A percentile compares a stretch with the other conserved stretches of the same genome.
Evolutionary conservation across 1,139 yeast genomes (phyloP).

Genomic region (Candida neerlandica): DNA sequence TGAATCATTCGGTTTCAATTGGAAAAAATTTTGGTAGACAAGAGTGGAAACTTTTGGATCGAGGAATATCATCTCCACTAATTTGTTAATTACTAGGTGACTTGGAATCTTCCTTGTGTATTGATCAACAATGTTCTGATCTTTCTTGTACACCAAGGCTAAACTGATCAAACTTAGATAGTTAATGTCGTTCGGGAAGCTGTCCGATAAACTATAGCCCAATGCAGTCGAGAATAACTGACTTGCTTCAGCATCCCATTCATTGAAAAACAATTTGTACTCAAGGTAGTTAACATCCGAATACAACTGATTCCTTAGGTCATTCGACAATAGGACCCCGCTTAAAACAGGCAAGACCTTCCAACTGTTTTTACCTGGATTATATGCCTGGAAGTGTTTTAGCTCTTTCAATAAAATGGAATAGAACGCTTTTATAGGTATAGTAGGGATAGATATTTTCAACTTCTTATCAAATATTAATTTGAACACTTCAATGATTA

Average conservation of each 20-base stretch:
- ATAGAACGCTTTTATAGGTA: conserved; percentile 56
- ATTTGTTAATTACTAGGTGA: conserved; percentile 25
- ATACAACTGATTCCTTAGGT: conserved; percentile 39
- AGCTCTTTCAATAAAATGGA: conserved; percentile 43
- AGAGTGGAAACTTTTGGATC: conserved; percentile 16
- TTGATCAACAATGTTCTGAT: conserved; percentile 20
- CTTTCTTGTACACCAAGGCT: conserved; percentile 31
- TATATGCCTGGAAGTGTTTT: conserved; percentile 31
- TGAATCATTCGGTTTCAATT: conserved; percentile 9
- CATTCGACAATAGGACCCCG: conserved; percentile 52
- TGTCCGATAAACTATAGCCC: conserved; percentile 25
- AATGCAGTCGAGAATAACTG: conserved; percentile 29
- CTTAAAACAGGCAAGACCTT: conserved; percentile 57
- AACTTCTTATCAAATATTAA: conserved; percentile 54
- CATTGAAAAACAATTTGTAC: conserved; percentile 36
- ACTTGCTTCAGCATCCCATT: conserved; percentile 32
- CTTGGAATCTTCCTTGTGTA: conserved; percentile 30
- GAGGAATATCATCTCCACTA: conserved; percentile 27
- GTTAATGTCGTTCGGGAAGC: conserved; percentile 27
- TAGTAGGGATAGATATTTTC: conserved; percentile 62
- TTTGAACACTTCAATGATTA: conserved; percentile 52
- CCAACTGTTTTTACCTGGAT: conserved; percentile 48
- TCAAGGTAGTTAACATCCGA: conserved; percentile 27
- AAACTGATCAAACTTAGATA: conserved; percentile 37
- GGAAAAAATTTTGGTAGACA: conserved; percentile 25